Base-by-base conservation (phyloP, 2,329 filamentous ascomycete species). In the Colletotrichum truncatum region DNA sequence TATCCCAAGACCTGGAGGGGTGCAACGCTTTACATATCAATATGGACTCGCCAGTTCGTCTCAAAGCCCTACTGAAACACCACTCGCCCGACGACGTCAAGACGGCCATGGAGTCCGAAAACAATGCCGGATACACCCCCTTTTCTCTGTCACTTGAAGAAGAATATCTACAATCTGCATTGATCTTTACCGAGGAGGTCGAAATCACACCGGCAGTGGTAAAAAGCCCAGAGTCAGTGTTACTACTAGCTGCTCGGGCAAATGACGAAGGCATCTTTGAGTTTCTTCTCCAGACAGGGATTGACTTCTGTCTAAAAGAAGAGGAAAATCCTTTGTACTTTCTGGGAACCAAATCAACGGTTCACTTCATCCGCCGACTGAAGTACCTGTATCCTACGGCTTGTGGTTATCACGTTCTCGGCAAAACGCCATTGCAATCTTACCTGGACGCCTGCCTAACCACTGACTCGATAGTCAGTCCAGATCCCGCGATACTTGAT, bases 381-480 rank as follows among this genome's bases (percentile, higher is more conserved):
- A 60, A 45, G 4, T 12, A 34, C 4, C 16, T 53, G 4, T 60
- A 60, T n/a, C 7, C 57, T 2, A 11, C 14, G 2, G 1, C n/a
- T 1, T 26, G 1, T 2, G 16, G 0, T 1, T 7, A 8, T 9
- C n/a, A 10, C 5, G 1, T 18, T 16, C 4, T 12, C 8, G 5
- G 9, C 7, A 0, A 32, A 9, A 60, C 46, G 2, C 34, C 46
- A 14, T 8, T 60, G 1, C 16, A 25, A 5, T n/a, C 9, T 1
- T 60, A 53, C 8, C 7, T 60, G 1, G 12, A 0, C 3, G 6
- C 7, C 26, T 39, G 25, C 12, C 4, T 54, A 1, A 16, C 16
- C 2, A 26, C 0, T 3, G 3, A 2, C 0, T n/a, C n/a, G n/a
- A 7, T 1, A 2, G 9, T 3, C 0, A 3, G 4, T 2, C 10